Evolutionary conservation across 208 protist genomes (phyloP).

Genomic region (Vickermania ingenoplastis): DNA sequence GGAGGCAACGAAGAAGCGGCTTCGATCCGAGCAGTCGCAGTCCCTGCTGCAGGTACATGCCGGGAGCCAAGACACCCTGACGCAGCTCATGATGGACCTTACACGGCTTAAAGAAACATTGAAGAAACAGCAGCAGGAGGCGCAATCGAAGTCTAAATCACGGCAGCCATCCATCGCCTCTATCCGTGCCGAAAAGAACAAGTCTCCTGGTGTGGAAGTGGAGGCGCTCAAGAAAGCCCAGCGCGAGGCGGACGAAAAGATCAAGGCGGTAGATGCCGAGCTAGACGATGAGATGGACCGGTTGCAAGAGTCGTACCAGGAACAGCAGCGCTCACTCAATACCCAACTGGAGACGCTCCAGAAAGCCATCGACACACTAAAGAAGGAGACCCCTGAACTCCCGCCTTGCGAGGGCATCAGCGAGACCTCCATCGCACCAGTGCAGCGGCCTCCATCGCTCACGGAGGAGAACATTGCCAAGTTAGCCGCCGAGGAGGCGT

Average conservation of each 20-base stretch:
- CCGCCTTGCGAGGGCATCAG: neutral
- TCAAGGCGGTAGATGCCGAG: neutral
- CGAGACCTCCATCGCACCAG: neutral
- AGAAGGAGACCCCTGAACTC: neutral
- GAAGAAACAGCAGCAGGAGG: conserved; percentile 1
- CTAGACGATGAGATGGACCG: neutral
- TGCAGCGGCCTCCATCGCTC: neutral
- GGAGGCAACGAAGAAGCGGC: conserved; percentile 6
- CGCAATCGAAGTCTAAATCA: neutral
- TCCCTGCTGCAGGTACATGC: conserved; percentile 8
- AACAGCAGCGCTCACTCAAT: neutral
- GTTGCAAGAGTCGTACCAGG: neutral
- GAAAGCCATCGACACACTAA: neutral
- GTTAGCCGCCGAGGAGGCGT: conserved; percentile 23
- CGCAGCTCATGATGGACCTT: conserved; percentile 7
- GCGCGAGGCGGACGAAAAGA: neutral
- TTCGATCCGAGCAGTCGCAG: conserved; percentile 3
- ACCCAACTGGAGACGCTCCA: neutral
- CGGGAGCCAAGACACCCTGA: conserved; percentile 9
- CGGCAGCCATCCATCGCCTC: neutral
- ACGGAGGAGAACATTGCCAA: conserved; percentile 3
- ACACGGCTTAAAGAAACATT: conserved; percentile 2
- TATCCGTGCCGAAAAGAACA: neutral
- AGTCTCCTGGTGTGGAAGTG: neutral
- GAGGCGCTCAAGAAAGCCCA: conserved; percentile 1